Evolutionary conservation across 257 asterid genomes (phyloP), one percentile per base, ranked within the genome.

Genomic region (Petunia secreta): DNA sequence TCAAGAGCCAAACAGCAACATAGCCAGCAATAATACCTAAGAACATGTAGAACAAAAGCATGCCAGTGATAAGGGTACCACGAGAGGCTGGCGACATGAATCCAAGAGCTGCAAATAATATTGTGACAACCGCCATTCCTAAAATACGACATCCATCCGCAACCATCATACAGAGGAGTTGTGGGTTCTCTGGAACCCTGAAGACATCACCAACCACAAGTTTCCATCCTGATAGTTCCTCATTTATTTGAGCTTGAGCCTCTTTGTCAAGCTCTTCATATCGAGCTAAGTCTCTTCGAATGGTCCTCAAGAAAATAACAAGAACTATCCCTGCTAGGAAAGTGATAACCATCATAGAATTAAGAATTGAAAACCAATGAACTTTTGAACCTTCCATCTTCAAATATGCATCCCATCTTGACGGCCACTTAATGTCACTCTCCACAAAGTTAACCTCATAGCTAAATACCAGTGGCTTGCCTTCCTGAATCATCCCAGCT

Each of bases 311-410:
- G 79, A 82, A 77, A 53, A 82, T 82, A 38, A 82, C 4, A 3
- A 82, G 57, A 77, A 82, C 85, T 55, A 77, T 82, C 34, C 75
- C 79, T 3, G 85, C 85, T 68, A 82, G 37, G 48, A 82, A 82
- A 8, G 81, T 76, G 3, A 82, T 82, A n/a, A 82, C 85, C 78
- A 82, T 76, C 52, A 82, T 44, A 5, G 85, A 82, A 65, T 76
- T 82, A 48, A 82, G 79, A 44, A 82, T 82, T 4, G 85, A 82
- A 48, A 82, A 82, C 85, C 85, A 82, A 57, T 82, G 85, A 50
- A 82, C 82, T 82, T 82, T 82, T 34, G 85, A 63, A 34, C 85
- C 85, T 82, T 82, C 85, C 85, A 82, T 82, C 74, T 82, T 82
- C 74, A 82, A 82, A 82, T 82, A 82, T 7, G 82, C 82, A 67